Percentiles rank a stretch among this genome's conserved stretches.
These are phyloP conservation scores for Lunularia cruciata DNA, from an alignment of 225 moss, liverwort and hornwort species.

Conservation along the genomic window DNA sequence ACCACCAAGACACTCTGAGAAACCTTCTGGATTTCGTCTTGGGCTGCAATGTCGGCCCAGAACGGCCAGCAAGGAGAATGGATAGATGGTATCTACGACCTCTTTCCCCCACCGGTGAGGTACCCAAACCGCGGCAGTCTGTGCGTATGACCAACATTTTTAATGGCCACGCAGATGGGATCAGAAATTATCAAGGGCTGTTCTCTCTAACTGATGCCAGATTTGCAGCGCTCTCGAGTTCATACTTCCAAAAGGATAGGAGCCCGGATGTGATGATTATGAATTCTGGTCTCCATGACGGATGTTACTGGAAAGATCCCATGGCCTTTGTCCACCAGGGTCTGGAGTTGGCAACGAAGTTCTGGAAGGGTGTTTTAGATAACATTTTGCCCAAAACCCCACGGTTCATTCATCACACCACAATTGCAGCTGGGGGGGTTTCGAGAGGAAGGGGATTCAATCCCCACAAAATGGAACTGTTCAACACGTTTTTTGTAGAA, in stretches of 20 bases:
- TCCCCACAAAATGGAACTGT: slow-evolving; percentile 46
- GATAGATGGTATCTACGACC: not conserved
- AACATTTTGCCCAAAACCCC: slow-evolving; percentile 18
- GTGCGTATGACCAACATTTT: slow-evolving; percentile 31
- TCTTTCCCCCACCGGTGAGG: not conserved
- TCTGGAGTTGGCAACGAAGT: slow-evolving; percentile 48
- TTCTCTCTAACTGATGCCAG: slow-evolving; percentile 13
- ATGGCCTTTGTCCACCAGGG: slow-evolving; percentile 44
- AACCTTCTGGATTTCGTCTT: slow-evolving; percentile 27
- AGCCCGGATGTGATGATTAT: slow-evolving; percentile 63
- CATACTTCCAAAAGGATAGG: not conserved
- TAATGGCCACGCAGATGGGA: slow-evolving; percentile 26
- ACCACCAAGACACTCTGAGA: slow-evolving; percentile 31
- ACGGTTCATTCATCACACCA: slow-evolving; percentile 26
- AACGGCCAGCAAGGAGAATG: not conserved
- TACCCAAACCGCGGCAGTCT: not conserved
- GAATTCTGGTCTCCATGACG: slow-evolving; percentile 74
- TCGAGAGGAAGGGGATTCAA: slow-evolving; percentile 26
- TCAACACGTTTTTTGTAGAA: slow-evolving; percentile 31
- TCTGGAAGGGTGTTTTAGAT: slow-evolving; percentile 37
- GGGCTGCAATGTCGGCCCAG: not conserved
- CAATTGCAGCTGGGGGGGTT: slow-evolving; percentile 29
- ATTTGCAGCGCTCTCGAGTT: not conserved
- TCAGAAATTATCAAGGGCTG: slow-evolving; percentile 24
- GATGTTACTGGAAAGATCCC: slow-evolving; percentile 43